Percentiles rank a stretch among this genome's conserved stretches.
These are phyloP conservation scores for Heterobasidion annosum DNA, from an alignment of 1,284 basidiomycete genomes.

Conservation along the genomic window DNA sequence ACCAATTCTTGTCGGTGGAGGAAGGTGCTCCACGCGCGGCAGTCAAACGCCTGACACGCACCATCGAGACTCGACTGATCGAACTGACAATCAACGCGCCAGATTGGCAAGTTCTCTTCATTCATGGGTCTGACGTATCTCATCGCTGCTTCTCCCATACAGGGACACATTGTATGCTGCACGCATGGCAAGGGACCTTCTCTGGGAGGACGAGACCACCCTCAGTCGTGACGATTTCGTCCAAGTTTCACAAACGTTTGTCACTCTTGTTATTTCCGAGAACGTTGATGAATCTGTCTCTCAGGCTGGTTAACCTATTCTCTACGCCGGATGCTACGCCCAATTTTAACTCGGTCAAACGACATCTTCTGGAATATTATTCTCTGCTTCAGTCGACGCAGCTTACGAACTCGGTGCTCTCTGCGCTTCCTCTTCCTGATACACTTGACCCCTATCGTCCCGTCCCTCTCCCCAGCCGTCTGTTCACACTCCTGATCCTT, in stretches of 20 bases:
- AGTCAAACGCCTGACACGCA: slow-evolving; percentile 80
- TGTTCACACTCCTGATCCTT: slow-evolving; percentile 72
- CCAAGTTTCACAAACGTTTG: slow-evolving; percentile 81
- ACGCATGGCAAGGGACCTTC: slow-evolving; percentile 81
- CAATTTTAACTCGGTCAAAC: slow-evolving; percentile 53
- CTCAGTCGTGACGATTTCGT: slow-evolving; percentile 78
- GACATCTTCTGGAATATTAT: slow-evolving; percentile 77
- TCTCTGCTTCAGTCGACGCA: slow-evolving; percentile 77
- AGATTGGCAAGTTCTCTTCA: slow-evolving; percentile 63
- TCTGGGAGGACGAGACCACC: slow-evolving; percentile 74
- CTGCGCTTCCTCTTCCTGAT: slow-evolving; percentile 69
- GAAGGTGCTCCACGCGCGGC: slow-evolving; percentile 70
- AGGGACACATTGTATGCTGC: slow-evolving; percentile 85
- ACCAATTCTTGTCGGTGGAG: slow-evolving; percentile 64
- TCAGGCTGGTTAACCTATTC: slow-evolving; percentile 76
- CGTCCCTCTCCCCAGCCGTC: slow-evolving; percentile 70
- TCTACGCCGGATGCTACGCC: slow-evolving; percentile 54
- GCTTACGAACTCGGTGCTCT: slow-evolving; percentile 76
- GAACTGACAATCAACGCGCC: slow-evolving; percentile 85
- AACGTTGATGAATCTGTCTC: slow-evolving; percentile 10
- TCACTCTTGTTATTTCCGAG: not conserved
- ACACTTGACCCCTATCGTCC: slow-evolving; percentile 70
- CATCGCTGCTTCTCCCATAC: slow-evolving; percentile 3
- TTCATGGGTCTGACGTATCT: not conserved
- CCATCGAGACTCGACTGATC: slow-evolving; percentile 63